Percentiles rank a stretch among this genome's conserved stretches.
phyloP scores from a whole-genome alignment of 140 eudicot species.

The Oenanthe javanica region DNA sequence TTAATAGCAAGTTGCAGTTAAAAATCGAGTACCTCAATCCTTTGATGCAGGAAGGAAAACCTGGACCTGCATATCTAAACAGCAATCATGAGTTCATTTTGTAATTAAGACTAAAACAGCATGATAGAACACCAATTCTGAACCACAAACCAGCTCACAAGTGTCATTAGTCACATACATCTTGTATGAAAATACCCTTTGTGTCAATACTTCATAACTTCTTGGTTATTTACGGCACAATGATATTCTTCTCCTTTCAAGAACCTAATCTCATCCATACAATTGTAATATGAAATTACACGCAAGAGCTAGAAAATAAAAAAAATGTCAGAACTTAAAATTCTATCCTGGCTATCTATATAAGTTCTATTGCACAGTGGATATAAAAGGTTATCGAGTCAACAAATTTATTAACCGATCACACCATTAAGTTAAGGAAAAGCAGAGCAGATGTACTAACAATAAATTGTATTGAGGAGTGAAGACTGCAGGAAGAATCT shows the following conservation, averaged over 20 bases:
- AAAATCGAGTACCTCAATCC: slow-evolving; percentile 17
- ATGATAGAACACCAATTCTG: background rate
- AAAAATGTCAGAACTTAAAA: background rate
- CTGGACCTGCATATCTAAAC: slow-evolving; percentile 60
- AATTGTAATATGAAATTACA: background rate
- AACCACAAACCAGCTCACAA: slow-evolving; percentile 22
- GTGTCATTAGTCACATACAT: slow-evolving; percentile 1
- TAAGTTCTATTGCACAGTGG: background rate
- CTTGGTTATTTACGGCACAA: background rate
- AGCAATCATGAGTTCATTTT: slow-evolving; percentile 21
- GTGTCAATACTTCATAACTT: background rate
- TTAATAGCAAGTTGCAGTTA: slow-evolving; percentile 24
- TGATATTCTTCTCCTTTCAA: background rate
- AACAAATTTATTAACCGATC: background rate
- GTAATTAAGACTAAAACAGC: background rate
- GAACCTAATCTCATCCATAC: background rate
- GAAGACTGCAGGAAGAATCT: slow-evolving; percentile 5
- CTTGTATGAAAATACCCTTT: background rate
- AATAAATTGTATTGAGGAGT: background rate
- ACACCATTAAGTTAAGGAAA: background rate
- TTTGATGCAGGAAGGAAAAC: slow-evolving; percentile 35
- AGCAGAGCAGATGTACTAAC: background rate
- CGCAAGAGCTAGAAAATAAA: background rate
- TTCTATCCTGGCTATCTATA: background rate
- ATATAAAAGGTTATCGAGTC: background rate